Base-by-base conservation (phyloP, 2,329 filamentous ascomycete genomes). In the Alternaria sp. region DNA sequence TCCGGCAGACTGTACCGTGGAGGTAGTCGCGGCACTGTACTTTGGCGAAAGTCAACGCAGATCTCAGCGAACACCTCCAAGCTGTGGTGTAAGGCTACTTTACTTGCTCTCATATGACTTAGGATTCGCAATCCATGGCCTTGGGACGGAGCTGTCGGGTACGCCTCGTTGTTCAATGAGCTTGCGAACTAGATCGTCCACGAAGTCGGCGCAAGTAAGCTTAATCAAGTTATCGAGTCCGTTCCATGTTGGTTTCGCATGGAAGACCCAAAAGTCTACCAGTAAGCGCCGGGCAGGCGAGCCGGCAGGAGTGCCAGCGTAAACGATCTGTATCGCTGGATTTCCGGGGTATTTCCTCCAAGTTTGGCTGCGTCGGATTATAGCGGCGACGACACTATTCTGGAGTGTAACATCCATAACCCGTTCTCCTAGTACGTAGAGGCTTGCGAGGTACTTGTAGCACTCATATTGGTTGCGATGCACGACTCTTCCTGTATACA, bases 381-480 rank as follows among this genome's bases (percentile, higher is more conserved):
- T 45, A 13, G 17, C 5, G 10, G 40, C 50, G 23, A 54, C 12
- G 12, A 54, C 11, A 2, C 23, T 40, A 1, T 54, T 13, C 10
- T 65, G 49, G 13, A 62, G 43, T 6, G 3, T 8, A 3, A 5
- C 10, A n/a, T 62, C 55, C 15, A 69, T 25, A 19, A 65, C 15
- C 15, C 17, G 23, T 12, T 59, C 50, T 3, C 54, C 59, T 0
- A 62, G 19, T 12, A 62, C 26, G 15, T 59, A 65, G 6, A 65
- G 44, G 0, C 44, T 19, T 15, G 55, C 59, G 5, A 56, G 25
- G 8, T 32, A 21, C 21, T 21, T 21, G 21, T 21, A 21, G 21
- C 21, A 21, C 21, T 21, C 21, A 21, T 21, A 21, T 21, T 5
- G 21, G 5, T 21, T 7, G 23, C 23, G 23, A 25, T 25, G 23